phyloP scores from a whole-genome alignment of 75 land plant species.

The Cunninghamia lanceolata region DNA sequence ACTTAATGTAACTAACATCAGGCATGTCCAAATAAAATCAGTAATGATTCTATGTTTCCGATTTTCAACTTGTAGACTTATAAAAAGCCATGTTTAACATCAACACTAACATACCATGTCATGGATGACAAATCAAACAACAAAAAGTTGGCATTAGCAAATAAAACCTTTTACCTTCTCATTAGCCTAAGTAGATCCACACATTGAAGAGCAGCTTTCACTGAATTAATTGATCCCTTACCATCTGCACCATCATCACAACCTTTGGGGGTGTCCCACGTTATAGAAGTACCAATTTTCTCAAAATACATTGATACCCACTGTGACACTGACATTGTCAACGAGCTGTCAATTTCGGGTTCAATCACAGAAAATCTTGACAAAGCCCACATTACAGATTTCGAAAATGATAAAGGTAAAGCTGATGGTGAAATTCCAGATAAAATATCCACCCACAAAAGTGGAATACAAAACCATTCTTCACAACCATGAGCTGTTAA shows the following conservation, averaged over 20 bases:
- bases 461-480: slow-evolving; percentile 84
- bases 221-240: slow-evolving; percentile 54
- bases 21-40: background rate
- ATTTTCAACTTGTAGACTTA: background rate
- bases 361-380: slow-evolving; percentile 64
- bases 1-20: background rate
- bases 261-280: slow-evolving; percentile 82
- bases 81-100: background rate
- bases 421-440: slow-evolving; percentile 36
- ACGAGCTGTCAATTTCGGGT: slow-evolving; percentile 25
- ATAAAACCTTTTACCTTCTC: slow-evolving; percentile 49
- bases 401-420: slow-evolving; percentile 75
- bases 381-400: slow-evolving; percentile 78
- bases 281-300: slow-evolving; percentile 42
- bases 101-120: background rate
- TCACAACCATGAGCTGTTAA: slow-evolving; percentile 40
- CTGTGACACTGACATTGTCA: slow-evolving; percentile 25
- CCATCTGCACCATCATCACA: slow-evolving; percentile 86
- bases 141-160: background rate
- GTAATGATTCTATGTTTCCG: background rate
- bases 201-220: slow-evolving; percentile 42
- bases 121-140: background rate
- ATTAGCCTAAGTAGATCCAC: slow-evolving; percentile 51
- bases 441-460: slow-evolving; percentile 80
- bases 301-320: slow-evolving; percentile 45